Base-by-base conservation (phyloP, 2,329 filamentous ascomycete species). In the Madurella fahalii region DNA sequence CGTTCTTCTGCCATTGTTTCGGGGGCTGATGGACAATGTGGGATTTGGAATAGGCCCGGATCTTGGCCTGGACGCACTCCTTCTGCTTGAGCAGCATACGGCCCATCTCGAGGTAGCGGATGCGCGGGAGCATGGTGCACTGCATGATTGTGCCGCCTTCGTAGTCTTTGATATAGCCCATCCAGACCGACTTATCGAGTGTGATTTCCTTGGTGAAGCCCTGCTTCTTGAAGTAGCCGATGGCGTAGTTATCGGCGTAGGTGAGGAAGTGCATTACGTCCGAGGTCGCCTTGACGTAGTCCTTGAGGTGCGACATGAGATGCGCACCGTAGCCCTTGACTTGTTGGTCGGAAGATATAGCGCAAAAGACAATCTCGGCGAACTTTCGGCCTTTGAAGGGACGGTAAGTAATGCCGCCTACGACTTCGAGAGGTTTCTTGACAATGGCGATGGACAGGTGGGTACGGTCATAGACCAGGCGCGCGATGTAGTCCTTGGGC, bases 161-260 rank as follows among this genome's bases (percentile, higher is more conserved):
- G 70, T 99, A 99, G 69, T 99, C 94, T 69, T 99, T 99, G 76
- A 99, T 99, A 66, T 97, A 99, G 2, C 94, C 94, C 94, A 97
- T 97, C 94, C 94, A 99, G 3, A 90, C 86, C 2, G 86, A 85
- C 65, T 86, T 88, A 56, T 94, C 89, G 1, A 99, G 82, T 0
- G 92, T 96, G 60, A 99, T 97, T 65, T 99, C 93, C 70, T 99
- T 99, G 1, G 94, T 97, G 68, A 99, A 99, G 0, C 94, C 94
- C 69, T 99, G 94, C 70, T 99, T 99, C 72, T 97, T 95, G 73
- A 99, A 99, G 71, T 97, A 99, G 11, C 94, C 94, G 61, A 96
- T 99, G 40, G 94, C 94, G 67, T 97, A 97, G 71, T 99, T 99
- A 71, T 99, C 94, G 61, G 94, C 94, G 67, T 99, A 99, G 1